phyloP scores from a whole-genome alignment of 106 monocot species.

The Gastrodia elata region DNA sequence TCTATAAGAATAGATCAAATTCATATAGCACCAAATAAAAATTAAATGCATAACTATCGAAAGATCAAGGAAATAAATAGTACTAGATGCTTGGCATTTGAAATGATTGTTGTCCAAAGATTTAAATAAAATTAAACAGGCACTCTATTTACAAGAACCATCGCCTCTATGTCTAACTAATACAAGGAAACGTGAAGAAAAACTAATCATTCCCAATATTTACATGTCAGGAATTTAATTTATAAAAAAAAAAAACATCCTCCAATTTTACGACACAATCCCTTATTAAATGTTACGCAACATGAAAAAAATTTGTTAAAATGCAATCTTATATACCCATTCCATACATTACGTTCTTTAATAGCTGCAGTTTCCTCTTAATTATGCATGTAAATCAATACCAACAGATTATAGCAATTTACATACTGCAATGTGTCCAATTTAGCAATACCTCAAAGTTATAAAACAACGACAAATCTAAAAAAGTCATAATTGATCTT shows the following conservation, averaged over 20 bases:
- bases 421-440: neutral
- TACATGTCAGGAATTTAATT: neutral
- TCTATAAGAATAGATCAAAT: constrained; percentile 22
- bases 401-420: neutral
- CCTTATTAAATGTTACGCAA: neutral
- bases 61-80: neutral
- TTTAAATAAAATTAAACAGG: neutral
- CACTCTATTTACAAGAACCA: no score
- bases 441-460: neutral
- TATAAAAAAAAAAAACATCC: neutral
- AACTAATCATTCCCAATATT: neutral
- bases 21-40: neutral
- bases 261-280: neutral
- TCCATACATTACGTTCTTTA: neutral
- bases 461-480: neutral
- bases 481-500: neutral
- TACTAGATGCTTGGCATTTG: neutral
- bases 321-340: neutral
- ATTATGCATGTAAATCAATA: neutral
- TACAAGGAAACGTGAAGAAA: neutral
- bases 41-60: neutral
- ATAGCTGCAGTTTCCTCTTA: neutral
- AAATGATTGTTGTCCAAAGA: neutral
- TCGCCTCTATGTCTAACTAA: neutral
- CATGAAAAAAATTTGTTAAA: neutral